Base-by-base conservation (phyloP, 1,284 basidiomycete genomes). In the Fomes fomentarius region DNA sequence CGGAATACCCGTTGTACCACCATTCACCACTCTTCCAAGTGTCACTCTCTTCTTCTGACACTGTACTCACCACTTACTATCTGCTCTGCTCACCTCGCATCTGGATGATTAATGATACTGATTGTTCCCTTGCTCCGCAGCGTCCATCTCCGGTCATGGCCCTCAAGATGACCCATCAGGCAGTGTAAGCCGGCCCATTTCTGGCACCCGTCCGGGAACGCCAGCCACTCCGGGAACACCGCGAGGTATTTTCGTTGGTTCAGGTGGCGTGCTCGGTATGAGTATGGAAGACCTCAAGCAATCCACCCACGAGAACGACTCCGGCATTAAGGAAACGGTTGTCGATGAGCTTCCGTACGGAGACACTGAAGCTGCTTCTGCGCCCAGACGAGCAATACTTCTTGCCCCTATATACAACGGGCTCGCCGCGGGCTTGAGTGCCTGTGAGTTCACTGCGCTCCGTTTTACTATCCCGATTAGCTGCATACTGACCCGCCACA, bases 381-480 rank as follows among this genome's bases (percentile, higher is more conserved):
- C 67, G 55, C 64, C 70, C 31, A 66, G 77, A 35, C 72, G 72
- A 2, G 67, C 74, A 22, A 64, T 72, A 66, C 64, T 81, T 28
- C 75, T 73, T 34, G 75, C 79, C 12, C 75, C 80, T 8, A 57
- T 82, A 5, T 73, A 76, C 56, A 79, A 79, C 56, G 81, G 79
- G 8, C 49, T 81, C 14, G 72, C 76, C 1, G 74, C 76, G 28
- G 73, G 67, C 8, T 56, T 76, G 55, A 65, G 72, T 14, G 55
- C 72, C 25, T 68, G 71, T 73, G 54, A 52, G 73, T 68, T 10
- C 5, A 14, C 22, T 19, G 22, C 15, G 1, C 7, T 0, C 9
- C 21, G 25, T 28, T 31, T 14, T 31, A 30, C 33, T 39, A 25
- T 12, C 4, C 10, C 19, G 3, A n/a, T n/a, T n/a, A n/a, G n/a